These are phyloP conservation scores for Candida quercuum DNA, from an alignment of 805 yeast genomes.

Conservation along the genomic window DNA sequence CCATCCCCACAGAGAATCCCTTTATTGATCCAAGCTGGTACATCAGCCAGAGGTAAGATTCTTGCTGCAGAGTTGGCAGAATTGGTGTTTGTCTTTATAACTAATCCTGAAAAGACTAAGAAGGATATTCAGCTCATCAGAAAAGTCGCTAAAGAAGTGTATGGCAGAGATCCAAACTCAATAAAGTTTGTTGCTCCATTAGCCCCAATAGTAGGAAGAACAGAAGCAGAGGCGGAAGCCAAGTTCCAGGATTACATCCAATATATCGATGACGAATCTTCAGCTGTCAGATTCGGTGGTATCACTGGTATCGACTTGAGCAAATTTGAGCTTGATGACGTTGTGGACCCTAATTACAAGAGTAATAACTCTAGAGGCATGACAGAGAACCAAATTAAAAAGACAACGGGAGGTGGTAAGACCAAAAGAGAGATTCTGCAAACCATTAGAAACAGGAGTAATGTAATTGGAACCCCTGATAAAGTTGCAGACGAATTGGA, in stretches of 20 bases:
- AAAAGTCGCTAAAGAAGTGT: conserved; percentile 25
- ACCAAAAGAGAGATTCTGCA: conserved; percentile 16
- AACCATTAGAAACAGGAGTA: conserved; percentile 8
- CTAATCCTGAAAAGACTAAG: conserved; percentile 24
- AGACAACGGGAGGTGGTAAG: background rate
- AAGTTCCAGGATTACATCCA: conserved; percentile 27
- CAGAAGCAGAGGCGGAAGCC: conserved; percentile 33
- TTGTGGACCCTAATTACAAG: conserved; percentile 25
- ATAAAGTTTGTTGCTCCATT: conserved; percentile 32
- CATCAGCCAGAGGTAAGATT: conserved; percentile 35
- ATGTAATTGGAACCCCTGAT: conserved; percentile 25
- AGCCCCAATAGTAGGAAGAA: conserved; percentile 30
- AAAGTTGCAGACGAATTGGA: conserved; percentile 35
- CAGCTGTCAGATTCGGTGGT: conserved; percentile 39
- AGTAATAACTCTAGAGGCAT: conserved; percentile 28
- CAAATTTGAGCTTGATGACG: conserved; percentile 25
- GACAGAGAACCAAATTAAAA: conserved; percentile 18
- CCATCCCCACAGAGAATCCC: conserved; percentile 42
- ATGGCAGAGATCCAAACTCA: conserved; percentile 29
- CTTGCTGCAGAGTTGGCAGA: conserved; percentile 41
- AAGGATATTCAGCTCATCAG: conserved; percentile 25
- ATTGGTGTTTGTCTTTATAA: conserved; percentile 31
- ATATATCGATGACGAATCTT: conserved; percentile 34
- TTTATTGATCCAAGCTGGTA: conserved; percentile 39
- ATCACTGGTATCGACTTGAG: conserved; percentile 16